Evolutionary conservation across 306 rosid genomes (phyloP), one percentile per base, ranked within the genome.

Genomic region (Trifolium fragiferum): DNA sequence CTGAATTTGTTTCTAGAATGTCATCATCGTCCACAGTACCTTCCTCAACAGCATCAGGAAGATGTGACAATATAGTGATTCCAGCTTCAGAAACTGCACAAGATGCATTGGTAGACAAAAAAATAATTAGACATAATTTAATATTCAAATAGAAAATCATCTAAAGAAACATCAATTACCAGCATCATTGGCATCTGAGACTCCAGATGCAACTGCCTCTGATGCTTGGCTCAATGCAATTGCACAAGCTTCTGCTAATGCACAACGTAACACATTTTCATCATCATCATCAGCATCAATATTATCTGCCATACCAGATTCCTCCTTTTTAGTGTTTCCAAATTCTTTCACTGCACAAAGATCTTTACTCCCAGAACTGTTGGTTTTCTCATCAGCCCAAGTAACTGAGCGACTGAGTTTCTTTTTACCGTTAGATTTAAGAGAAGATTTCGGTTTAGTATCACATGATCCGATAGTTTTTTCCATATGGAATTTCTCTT

Each of bases 221-320:
- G 97, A 88, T 82, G 90, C 98, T 73, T 79, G 84, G 54, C 76
- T 82, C 89, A 94, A 77, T 66, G 96, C 96, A 55, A 72, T 37
- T 38, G 95, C 97, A 85, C 96, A 92, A 23, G 92, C 96, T 86
- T 94, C 97, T 13, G 96, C 99, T 8, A 89, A 88, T 66, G 86
- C 80, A 66, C 64, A 41, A 44, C 87, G 86, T 30, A 85, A 63
- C 57, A 32, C 58, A 49, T 63, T 81, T 77, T 86, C 96, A n/a
- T n/a, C n/a, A n/a, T n/a, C n/a, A n/a, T 72, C 82, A 63, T 16
- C 51, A 38, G 44, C 72, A 61, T 70, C 57, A 9, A 43, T 61
- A 25, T 77, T 66, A 10, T 66, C 82, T 7, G 61, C 72, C 12
- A 59, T 44, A 7, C 73, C 82, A 77, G 66, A 65, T 61, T 54